Conservation (phyloP, 2,329 filamentous ascomycete species). For the Laburnicola sp. region DNA sequence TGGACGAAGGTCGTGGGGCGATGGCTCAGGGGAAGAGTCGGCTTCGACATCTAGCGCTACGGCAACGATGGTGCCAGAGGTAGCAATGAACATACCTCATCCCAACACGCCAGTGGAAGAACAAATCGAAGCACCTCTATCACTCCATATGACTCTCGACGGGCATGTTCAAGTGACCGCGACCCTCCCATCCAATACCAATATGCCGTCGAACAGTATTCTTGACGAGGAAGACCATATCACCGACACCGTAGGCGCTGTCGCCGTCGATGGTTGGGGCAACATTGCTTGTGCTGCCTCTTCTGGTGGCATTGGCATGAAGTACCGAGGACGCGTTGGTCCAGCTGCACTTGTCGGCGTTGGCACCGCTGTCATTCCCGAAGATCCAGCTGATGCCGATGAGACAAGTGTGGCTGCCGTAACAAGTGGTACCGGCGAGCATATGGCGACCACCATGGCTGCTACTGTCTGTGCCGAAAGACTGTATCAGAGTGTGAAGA, state of each 20-base stretch:
- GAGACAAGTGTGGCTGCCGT: slow-evolving; percentile 76
- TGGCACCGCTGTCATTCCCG: slow-evolving; percentile 85
- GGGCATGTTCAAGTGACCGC: slow-evolving; percentile 20
- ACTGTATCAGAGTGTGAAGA: slow-evolving; percentile 71
- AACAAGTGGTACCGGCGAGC: slow-evolving; percentile 93
- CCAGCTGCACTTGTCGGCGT: slow-evolving; percentile 92
- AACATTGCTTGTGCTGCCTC: slow-evolving; percentile 93
- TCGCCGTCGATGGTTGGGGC: slow-evolving; percentile 83
- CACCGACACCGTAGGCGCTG: slow-evolving; percentile 93
- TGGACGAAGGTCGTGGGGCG: slow-evolving; percentile 34
- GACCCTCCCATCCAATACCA: slow-evolving; percentile 9
- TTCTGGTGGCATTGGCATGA: slow-evolving; percentile 98
- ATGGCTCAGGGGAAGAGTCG: slow-evolving; percentile 45
- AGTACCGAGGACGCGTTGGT: slow-evolving; percentile 86
- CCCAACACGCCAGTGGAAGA: slow-evolving; percentile 13
- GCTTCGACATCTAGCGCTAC: slow-evolving; percentile 26
- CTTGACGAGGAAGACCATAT: slow-evolving; percentile 58
- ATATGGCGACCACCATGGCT: slow-evolving; percentile 95
- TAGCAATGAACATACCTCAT: slow-evolving; percentile 9
- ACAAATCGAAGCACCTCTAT: slow-evolving; percentile 8
- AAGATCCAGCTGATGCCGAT: slow-evolving; percentile 69
- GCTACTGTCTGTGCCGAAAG: slow-evolving; percentile 84
- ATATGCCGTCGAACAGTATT: neutral
- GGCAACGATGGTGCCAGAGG: slow-evolving; percentile 25
- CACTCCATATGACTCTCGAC: slow-evolving; percentile 16